Percentiles rank a stretch among this genome's conserved stretches.
phyloP scores from a whole-genome alignment of 805 yeast species.

The Suhomyces sp. region DNA sequence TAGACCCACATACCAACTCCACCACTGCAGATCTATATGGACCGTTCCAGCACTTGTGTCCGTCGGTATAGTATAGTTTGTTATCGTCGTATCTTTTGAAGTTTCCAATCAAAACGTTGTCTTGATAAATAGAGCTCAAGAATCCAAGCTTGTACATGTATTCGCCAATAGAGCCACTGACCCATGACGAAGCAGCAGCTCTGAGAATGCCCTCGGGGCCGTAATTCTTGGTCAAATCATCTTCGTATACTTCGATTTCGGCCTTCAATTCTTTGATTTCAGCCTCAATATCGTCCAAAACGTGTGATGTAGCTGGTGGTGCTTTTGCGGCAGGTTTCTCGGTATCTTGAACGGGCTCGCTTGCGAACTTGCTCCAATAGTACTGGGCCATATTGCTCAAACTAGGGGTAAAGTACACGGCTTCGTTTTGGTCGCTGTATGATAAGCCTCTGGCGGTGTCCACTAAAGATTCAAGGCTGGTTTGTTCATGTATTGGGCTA shows the following conservation, averaged over 20 bases:
- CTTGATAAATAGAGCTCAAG: conserved; percentile 56
- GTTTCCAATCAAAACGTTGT: conserved; percentile 51
- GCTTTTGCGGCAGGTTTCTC: not conserved
- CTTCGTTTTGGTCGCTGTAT: not conserved
- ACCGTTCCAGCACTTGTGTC: conserved; percentile 93
- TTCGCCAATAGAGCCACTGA: conserved; percentile 56
- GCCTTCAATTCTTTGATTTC: conserved; percentile 15
- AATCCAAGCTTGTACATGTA: conserved; percentile 66
- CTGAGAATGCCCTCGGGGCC: conserved; percentile 69
- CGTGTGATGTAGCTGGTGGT: not conserved
- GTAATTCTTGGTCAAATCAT: conserved; percentile 30
- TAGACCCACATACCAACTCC: conserved; percentile 63
- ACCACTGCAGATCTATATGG: conserved; percentile 73
- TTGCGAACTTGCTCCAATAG: conserved; percentile 12
- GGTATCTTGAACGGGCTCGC: not conserved
- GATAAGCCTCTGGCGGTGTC: conserved; percentile 3
- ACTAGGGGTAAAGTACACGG: conserved; percentile 13
- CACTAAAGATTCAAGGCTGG: conserved; percentile 1
- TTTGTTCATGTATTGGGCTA: not conserved
- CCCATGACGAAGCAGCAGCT: conserved; percentile 50
- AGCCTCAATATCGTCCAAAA: conserved; percentile 15
- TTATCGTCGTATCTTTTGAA: conserved; percentile 27
- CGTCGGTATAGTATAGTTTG: conserved; percentile 48
- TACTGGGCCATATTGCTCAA: conserved; percentile 23
- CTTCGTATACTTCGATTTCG: conserved; percentile 12